These are phyloP conservation scores for Vitis rotundifolia DNA, from an alignment of 164 flowering plant genomes.

Conservation along the genomic window DNA sequence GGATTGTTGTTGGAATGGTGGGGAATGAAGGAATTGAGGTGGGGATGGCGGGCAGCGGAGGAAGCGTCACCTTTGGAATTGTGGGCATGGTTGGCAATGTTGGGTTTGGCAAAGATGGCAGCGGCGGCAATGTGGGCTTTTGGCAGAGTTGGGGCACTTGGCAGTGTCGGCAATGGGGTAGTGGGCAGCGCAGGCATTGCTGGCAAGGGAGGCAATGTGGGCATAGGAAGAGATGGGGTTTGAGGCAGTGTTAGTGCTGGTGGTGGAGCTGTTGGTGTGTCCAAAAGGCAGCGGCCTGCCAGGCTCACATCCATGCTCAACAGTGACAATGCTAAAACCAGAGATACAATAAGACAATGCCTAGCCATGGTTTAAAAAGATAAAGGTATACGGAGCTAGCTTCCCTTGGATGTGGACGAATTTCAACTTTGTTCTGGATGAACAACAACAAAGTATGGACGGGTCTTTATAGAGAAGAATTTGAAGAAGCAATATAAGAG, in stretches of 20 bases:
- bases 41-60: constrained; percentile 10
- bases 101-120: constrained; percentile 15
- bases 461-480: constrained; percentile 1
- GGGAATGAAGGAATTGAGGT: constrained; percentile 6
- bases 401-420: too few relatives aligned
- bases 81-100: constrained; percentile 5
- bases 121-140: constrained; percentile 10
- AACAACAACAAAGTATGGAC: background rate
- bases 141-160: constrained; percentile 10
- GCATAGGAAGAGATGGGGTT: constrained; percentile 12
- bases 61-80: background rate
- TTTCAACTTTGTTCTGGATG: background rate
- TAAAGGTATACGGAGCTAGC: background rate
- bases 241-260: constrained; percentile 18
- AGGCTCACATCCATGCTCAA: constrained; percentile 9
- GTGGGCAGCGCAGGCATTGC: constrained; percentile 13
- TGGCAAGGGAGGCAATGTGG: constrained; percentile 19
- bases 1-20: constrained; percentile 8
- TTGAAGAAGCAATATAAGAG: background rate
- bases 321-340: constrained; percentile 13
- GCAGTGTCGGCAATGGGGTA: constrained; percentile 19
- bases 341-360: constrained; percentile 2
- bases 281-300: constrained; percentile 29
- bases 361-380: constrained; percentile 15
- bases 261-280: constrained; percentile 19